Conservation (phyloP, 2,329 filamentous ascomycete species). For the Arthroderma sp. region DNA sequence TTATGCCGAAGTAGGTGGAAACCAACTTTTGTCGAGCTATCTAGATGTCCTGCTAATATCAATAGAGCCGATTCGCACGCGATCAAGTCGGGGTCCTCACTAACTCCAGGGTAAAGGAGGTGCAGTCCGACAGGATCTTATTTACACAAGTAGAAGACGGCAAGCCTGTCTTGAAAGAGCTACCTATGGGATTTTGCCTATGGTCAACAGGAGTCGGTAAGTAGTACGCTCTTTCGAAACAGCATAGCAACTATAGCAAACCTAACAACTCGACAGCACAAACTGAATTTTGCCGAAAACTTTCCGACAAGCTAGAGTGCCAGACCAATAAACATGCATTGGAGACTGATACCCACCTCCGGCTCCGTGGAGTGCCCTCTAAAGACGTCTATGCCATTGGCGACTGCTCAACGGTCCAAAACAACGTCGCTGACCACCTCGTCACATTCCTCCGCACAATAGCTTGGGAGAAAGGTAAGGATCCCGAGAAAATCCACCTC, state of each 20-base stretch:
- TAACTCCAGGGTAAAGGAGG: slow-evolving; percentile 85
- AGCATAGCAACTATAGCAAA: background rate
- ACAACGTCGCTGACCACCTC: slow-evolving; percentile 87
- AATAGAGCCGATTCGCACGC: slow-evolving; percentile 62
- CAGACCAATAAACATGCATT: slow-evolving; percentile 86
- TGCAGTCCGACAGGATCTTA: slow-evolving; percentile 67
- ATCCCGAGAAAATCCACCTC: slow-evolving; percentile 77
- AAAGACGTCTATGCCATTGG: slow-evolving; percentile 95
- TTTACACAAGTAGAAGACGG: slow-evolving; percentile 78
- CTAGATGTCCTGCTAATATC: background rate
- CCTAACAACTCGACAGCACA: slow-evolving; percentile 40
- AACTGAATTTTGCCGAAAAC: slow-evolving; percentile 60
- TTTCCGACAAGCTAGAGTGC: slow-evolving; percentile 61
- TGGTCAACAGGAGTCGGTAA: slow-evolving; percentile 84
- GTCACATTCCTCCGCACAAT: slow-evolving; percentile 77
- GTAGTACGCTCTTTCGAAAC: slow-evolving; percentile 10
- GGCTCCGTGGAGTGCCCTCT: slow-evolving; percentile 73
- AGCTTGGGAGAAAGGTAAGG: slow-evolving; percentile 81
- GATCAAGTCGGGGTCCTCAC: slow-evolving; percentile 86
- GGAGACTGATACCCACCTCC: slow-evolving; percentile 87
- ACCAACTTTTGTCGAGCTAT: background rate
- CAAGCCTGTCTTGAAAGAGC: slow-evolving; percentile 69
- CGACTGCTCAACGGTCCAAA: slow-evolving; percentile 92
- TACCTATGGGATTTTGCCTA: slow-evolving; percentile 89
- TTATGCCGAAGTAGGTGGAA: slow-evolving; percentile 57